Conservation (phyloP, 192 early-diverging fungal genomes). For the Funneliformis mosseae region DNA sequence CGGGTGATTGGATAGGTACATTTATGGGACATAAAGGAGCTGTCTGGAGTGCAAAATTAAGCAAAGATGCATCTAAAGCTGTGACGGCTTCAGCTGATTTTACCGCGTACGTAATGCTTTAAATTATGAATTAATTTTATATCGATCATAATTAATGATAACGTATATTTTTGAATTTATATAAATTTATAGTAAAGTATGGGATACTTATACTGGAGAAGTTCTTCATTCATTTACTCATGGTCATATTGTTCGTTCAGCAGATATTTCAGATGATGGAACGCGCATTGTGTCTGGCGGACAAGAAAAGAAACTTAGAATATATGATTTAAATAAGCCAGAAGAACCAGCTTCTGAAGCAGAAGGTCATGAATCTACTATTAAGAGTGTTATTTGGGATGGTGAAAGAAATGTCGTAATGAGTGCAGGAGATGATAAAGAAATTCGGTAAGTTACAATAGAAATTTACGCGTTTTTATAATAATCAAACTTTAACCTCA, state of each 20-base stretch:
- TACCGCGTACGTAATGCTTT: constrained; percentile 62
- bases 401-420: constrained; percentile 55
- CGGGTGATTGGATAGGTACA: constrained; percentile 93
- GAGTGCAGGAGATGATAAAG: constrained; percentile 63
- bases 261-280: constrained; percentile 77
- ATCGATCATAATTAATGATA: background rate
- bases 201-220: constrained; percentile 82
- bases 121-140: background rate
- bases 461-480: background rate
- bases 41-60: constrained; percentile 85
- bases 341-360: constrained; percentile 48
- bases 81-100: constrained; percentile 95
- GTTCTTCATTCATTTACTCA: constrained; percentile 73
- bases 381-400: constrained; percentile 69
- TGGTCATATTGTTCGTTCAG: constrained; percentile 80
- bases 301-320: constrained; percentile 76
- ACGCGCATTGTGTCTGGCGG: constrained; percentile 79
- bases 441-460: constrained; percentile 44
- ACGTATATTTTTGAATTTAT: background rate
- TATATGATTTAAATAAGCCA: constrained; percentile 74
- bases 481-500: background rate
- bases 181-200: constrained; percentile 63
- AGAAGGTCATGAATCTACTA: constrained; percentile 57
- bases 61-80: constrained; percentile 72
- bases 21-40: constrained; percentile 92